These are phyloP conservation scores for Dentipellis fragilis DNA, from an alignment of 768 basidiomycete genomes.

Conservation along the genomic window DNA sequence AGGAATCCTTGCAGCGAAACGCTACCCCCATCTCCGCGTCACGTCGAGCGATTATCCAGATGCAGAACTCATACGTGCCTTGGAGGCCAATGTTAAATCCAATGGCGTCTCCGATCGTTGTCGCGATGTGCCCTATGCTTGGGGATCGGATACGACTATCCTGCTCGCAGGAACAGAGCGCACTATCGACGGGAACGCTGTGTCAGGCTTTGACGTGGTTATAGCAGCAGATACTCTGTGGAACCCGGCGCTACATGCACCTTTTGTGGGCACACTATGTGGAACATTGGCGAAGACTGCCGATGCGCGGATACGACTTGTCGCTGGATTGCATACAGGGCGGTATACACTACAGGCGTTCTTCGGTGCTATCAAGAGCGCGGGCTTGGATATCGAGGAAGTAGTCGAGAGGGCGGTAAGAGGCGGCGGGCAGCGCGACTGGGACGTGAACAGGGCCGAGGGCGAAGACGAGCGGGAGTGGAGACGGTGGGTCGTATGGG, in stretches of 20 bases:
- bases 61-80: constrained; percentile 41
- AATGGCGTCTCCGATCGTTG: constrained; percentile 43
- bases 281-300: constrained; percentile 32
- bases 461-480: constrained; percentile 58
- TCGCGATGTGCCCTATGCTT: constrained; percentile 46
- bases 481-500: constrained; percentile 65
- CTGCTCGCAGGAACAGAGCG: constrained; percentile 9
- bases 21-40: constrained; percentile 30
- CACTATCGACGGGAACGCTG: constrained; percentile 14
- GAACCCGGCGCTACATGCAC: constrained; percentile 51
- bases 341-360: constrained; percentile 62
- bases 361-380: constrained; percentile 26
- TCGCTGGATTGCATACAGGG: constrained; percentile 71
- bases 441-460: constrained; percentile 42
- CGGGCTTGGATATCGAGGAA: constrained; percentile 37
- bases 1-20: constrained; percentile 53
- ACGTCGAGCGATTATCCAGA: constrained; percentile 69
- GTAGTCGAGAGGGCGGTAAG: constrained; percentile 38
- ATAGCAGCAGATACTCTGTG: constrained; percentile 72
- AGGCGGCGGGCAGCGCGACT: constrained; percentile 30
- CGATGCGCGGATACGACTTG: constrained; percentile 46
- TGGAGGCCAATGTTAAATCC: constrained; percentile 43
- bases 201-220: constrained; percentile 46
- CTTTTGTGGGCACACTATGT: constrained; percentile 44
- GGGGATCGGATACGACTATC: constrained; percentile 44